Percentiles rank a stretch among this genome's conserved stretches.
Evolutionary conservation across 2,329 filamentous ascomycete species (phyloP).

Genomic region (Chaetomium sp.): DNA sequence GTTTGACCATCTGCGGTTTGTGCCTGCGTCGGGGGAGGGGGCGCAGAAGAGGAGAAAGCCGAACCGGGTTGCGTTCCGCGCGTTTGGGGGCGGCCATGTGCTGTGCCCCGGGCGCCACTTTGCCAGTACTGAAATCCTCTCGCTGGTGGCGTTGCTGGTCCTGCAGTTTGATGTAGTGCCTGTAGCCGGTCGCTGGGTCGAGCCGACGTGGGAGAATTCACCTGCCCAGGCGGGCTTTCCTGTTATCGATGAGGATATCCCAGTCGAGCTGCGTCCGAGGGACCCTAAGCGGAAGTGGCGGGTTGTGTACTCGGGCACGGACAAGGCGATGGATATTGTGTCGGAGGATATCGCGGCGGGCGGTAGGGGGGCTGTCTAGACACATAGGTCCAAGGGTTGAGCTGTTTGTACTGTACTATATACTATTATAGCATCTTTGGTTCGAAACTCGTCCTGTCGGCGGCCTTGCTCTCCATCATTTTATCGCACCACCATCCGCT

Average conservation of each 20-base stretch:
- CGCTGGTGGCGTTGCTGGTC: slow-evolving; percentile 32
- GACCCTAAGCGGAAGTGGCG: slow-evolving; percentile 31
- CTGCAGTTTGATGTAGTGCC: slow-evolving; percentile 32
- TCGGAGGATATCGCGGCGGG: slow-evolving; percentile 33
- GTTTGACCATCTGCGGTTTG: slow-evolving; percentile 41
- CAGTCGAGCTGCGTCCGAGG: slow-evolving; percentile 30
- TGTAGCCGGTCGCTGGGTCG: slow-evolving; percentile 29
- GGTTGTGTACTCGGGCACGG: slow-evolving; percentile 30
- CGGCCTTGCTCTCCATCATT: too few relatives aligned
- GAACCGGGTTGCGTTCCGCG: slow-evolving; percentile 42
- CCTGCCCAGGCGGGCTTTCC: slow-evolving; percentile 32
- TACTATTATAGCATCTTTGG: too few relatives aligned
- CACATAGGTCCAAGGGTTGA: background rate
- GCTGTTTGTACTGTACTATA: background rate
- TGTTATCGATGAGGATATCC: slow-evolving; percentile 34
- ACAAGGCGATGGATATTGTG: slow-evolving; percentile 37
- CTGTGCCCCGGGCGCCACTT: slow-evolving; percentile 39
- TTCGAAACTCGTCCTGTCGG: too few relatives aligned
- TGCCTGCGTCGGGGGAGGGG: slow-evolving; percentile 21
- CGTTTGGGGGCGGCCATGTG: slow-evolving; percentile 53
- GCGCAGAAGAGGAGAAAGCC: slow-evolving; percentile 2
- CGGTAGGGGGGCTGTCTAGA: slow-evolving; percentile 1
- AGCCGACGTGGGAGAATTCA: slow-evolving; percentile 33
- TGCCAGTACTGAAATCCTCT: slow-evolving; percentile 37
- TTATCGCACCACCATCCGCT: too few relatives aligned